phyloP scores from a whole-genome alignment of 2,329 filamentous ascomycete species.

The Leptographium flavum region DNA sequence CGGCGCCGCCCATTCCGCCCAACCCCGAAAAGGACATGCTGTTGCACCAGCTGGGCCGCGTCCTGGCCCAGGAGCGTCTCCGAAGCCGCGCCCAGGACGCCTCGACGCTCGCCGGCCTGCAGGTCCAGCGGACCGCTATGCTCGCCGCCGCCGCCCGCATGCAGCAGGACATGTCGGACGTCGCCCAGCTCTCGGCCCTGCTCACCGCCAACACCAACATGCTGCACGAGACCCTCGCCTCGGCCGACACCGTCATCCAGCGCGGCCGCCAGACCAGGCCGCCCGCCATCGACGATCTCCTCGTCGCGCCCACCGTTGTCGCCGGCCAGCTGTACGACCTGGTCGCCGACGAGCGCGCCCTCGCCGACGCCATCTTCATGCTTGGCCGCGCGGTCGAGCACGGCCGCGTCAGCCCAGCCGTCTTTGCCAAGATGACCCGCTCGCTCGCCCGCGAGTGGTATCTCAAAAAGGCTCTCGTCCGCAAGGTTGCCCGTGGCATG shows the following conservation, averaged over 20 bases:
- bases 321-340: constrained; percentile 83
- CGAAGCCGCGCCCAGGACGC: constrained; percentile 58
- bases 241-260: constrained; percentile 66
- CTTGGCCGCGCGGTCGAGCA: constrained; percentile 60
- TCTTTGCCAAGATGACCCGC: constrained; percentile 66
- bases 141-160: constrained; percentile 53
- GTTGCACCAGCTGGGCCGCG: constrained; percentile 58
- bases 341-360: constrained; percentile 75
- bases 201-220: constrained; percentile 67
- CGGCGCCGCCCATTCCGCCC: constrained; percentile 73
- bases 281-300: constrained; percentile 74
- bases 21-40: constrained; percentile 93
- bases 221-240: constrained; percentile 59
- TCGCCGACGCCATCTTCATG: constrained; percentile 77
- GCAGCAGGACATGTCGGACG: constrained; percentile 56
- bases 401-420: constrained; percentile 54
- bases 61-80: constrained; percentile 54
- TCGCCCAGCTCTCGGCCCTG: constrained; percentile 56
- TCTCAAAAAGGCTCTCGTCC: constrained; percentile 65
- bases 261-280: constrained; percentile 53
- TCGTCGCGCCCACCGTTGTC: constrained; percentile 88
- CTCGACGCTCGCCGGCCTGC: constrained; percentile 58
- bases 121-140: constrained; percentile 68
- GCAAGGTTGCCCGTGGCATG: constrained; percentile 66
- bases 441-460: constrained; percentile 68